Conservation (phyloP, 2,329 filamentous ascomycete genomes). For the Didymella exigua region DNA sequence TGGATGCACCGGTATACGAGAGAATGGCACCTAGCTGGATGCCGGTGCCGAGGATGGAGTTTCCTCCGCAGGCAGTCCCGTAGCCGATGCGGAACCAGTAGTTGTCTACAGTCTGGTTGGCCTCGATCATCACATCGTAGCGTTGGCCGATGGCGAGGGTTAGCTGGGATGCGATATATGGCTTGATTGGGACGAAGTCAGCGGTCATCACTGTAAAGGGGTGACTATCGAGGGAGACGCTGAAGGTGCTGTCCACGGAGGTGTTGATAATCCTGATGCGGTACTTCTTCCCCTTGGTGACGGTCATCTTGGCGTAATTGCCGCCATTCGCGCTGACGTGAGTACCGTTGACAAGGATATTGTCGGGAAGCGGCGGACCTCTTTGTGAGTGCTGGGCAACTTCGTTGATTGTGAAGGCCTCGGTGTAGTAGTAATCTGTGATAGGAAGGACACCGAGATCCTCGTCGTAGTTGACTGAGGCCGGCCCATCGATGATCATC, state of each 20-base stretch:
- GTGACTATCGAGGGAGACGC: constrained; percentile 49
- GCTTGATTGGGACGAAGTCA: constrained; percentile 52
- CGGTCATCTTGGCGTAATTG: constrained; percentile 42
- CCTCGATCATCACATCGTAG: constrained; percentile 55
- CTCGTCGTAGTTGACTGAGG: constrained; percentile 57
- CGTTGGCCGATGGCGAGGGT: constrained; percentile 49
- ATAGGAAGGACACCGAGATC: constrained; percentile 66
- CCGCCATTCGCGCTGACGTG: constrained; percentile 54
- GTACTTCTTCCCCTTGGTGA: constrained; percentile 56
- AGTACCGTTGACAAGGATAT: constrained; percentile 61
- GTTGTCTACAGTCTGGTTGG: constrained; percentile 52
- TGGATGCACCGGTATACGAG: constrained; percentile 45
- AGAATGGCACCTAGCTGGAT: constrained; percentile 48
- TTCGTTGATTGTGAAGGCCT: constrained; percentile 39
- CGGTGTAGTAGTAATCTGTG: constrained; percentile 66
- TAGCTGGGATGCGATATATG: constrained; percentile 45
- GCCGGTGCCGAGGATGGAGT: constrained; percentile 34
- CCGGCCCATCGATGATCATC: constrained; percentile 51
- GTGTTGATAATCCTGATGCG: constrained; percentile 65
- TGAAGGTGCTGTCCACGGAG: constrained; percentile 41
- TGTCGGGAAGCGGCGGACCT: constrained; percentile 52
- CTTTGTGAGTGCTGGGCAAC: constrained; percentile 39
- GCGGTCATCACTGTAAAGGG: constrained; percentile 50
- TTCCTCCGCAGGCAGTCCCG: constrained; percentile 42
- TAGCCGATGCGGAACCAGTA: constrained; percentile 55